Percentiles rank a stretch among this genome's conserved stretches.
These are phyloP conservation scores for Talaromyces stipitatus DNA, from an alignment of 495 filamentous ascomycete species.

Conservation along the genomic window DNA sequence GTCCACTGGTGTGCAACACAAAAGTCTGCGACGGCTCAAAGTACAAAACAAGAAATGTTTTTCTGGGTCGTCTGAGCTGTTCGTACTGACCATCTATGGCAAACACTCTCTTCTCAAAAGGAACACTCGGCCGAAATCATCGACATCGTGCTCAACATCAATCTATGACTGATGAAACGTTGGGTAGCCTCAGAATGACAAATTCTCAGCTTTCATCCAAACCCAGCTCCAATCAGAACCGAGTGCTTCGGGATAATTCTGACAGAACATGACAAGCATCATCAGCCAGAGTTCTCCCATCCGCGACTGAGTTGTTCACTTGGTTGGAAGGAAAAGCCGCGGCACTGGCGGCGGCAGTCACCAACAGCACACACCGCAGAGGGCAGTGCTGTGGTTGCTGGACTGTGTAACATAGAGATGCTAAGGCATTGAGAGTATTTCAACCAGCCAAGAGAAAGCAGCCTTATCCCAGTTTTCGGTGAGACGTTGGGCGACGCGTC, in stretches of 20 bases:
- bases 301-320: background rate
- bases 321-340: background rate
- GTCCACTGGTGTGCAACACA: background rate
- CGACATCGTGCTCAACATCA: background rate
- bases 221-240: background rate
- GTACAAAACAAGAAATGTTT: background rate
- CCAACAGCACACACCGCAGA: too few species aligned
- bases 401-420: background rate
- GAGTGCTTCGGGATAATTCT: background rate
- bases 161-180: background rate
- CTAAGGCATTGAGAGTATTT: background rate
- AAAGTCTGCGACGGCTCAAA: background rate
- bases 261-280: background rate
- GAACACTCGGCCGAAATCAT: background rate
- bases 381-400: background rate
- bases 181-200: background rate
- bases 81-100: background rate
- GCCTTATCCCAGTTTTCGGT: background rate
- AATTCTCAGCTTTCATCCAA: background rate
- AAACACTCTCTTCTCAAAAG: background rate
- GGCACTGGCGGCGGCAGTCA: too few species aligned
- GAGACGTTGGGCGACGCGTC: background rate
- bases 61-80: background rate
- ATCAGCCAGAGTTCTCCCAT: background rate
- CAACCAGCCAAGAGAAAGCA: background rate